A percentile compares a stretch with the other conserved stretches of the same genome.
These are phyloP conservation scores for Candida saitoana DNA, from an alignment of 805 yeast species.

Conservation along the genomic window DNA sequence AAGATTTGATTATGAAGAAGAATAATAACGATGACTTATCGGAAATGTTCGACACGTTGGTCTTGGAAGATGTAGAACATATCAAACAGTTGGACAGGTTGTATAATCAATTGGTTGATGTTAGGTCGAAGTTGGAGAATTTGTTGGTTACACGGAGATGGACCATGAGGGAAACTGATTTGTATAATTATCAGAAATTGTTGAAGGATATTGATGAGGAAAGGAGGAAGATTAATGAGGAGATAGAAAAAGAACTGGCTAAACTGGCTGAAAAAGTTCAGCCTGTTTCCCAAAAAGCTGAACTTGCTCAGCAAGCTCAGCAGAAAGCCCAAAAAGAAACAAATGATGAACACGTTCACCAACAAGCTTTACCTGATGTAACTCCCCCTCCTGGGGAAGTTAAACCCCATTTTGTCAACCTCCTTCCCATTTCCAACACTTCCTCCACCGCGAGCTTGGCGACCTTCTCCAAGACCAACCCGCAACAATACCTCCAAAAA, in stretches of 20 bases:
- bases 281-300: neutral
- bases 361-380: no score
- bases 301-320: neutral
- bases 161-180: constrained; percentile 95
- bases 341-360: no score
- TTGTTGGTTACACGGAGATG: constrained; percentile 89
- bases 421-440: neutral
- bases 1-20: constrained; percentile 40
- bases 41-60: constrained; percentile 15
- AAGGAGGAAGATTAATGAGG: constrained; percentile 44
- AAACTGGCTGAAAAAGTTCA: neutral
- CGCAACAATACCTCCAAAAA: constrained; percentile 21
- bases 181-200: constrained; percentile 74
- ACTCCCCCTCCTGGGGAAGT: neutral
- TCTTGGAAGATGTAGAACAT: constrained; percentile 6
- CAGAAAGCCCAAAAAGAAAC: neutral
- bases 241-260: constrained; percentile 3
- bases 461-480: neutral
- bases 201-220: constrained; percentile 70
- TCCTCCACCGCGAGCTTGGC: neutral
- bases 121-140: constrained; percentile 75
- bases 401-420: neutral
- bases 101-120: constrained; percentile 58
- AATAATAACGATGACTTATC: constrained; percentile 14
- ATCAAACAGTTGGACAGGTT: constrained; percentile 40